Evolutionary conservation across 2,329 filamentous ascomycete genomes (phyloP).

Genomic region (Colletotrichum tofieldiae): DNA sequence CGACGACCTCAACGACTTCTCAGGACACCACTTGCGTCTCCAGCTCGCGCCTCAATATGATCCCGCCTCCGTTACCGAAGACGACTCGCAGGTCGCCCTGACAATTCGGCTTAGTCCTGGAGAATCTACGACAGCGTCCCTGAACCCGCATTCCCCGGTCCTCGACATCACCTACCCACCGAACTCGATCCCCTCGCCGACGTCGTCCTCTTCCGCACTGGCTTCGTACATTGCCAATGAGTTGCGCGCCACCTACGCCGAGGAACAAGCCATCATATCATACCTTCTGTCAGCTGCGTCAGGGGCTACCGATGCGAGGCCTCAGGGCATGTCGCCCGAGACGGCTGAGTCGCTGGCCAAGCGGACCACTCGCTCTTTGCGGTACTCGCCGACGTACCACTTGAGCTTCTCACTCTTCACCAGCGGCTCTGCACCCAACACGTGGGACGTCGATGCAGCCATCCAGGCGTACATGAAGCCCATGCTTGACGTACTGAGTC

Average conservation of each 20-base stretch:
- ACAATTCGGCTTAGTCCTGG: constrained; percentile 80
- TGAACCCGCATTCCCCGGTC: constrained; percentile 79
- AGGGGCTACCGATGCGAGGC: constrained; percentile 63
- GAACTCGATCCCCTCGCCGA: constrained; percentile 76
- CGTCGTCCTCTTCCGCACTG: constrained; percentile 79
- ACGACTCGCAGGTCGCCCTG: constrained; percentile 72
- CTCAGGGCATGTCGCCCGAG: constrained; percentile 65
- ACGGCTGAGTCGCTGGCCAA: constrained; percentile 71
- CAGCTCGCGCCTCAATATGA: constrained; percentile 67
- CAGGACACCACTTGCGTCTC: constrained; percentile 85
- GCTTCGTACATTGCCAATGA: constrained; percentile 85
- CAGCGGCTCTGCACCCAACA: constrained; percentile 81
- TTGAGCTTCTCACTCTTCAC: constrained; percentile 97
- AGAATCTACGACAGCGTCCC: constrained; percentile 71
- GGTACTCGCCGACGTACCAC: constrained; percentile 95
- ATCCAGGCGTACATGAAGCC: constrained; percentile 87
- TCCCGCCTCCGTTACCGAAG: constrained; percentile 51
- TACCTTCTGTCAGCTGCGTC: constrained; percentile 77
- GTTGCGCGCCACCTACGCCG: constrained; percentile 83
- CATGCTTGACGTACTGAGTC: constrained; percentile 82
- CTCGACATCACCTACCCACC: constrained; percentile 85
- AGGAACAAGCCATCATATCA: constrained; percentile 90
- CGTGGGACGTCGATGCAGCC: constrained; percentile 91
- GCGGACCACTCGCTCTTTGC: constrained; percentile 88
- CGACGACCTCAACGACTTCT: constrained; percentile 89